phyloP scores from a whole-genome alignment of 352 stramenopile genomes.

The Pythium brachiatum region DNA sequence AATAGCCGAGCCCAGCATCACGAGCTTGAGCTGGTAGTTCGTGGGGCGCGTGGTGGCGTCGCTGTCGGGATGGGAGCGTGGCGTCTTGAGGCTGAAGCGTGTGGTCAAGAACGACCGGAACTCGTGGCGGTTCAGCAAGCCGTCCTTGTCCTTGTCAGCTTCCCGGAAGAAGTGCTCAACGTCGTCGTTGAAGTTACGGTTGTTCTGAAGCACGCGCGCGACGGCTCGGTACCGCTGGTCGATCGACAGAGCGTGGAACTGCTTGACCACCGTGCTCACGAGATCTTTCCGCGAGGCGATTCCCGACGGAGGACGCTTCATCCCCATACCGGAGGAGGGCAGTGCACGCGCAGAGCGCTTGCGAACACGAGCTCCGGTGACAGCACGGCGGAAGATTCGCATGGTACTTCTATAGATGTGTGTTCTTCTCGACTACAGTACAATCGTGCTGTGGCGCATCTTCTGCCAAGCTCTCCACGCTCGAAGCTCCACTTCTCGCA shows the following conservation, averaged over 20 bases:
- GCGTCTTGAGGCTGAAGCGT: slow-evolving; percentile 57
- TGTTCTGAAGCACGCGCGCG: slow-evolving; percentile 45
- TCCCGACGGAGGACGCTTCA: slow-evolving; percentile 12
- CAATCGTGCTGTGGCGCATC: not conserved
- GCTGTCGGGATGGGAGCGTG: slow-evolving; percentile 35
- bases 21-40: slow-evolving; percentile 64
- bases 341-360: slow-evolving; percentile 18
- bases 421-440: not conserved
- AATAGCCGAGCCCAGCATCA: slow-evolving; percentile 76
- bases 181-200: slow-evolving; percentile 44
- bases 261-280: slow-evolving; percentile 44
- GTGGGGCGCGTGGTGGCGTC: slow-evolving; percentile 42
- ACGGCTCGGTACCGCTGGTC: slow-evolving; percentile 53
- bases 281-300: slow-evolving; percentile 19
- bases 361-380: slow-evolving; percentile 19
- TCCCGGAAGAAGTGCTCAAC: slow-evolving; percentile 66
- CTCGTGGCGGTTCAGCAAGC: slow-evolving; percentile 60
- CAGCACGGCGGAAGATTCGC: slow-evolving; percentile 22
- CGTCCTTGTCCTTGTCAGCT: slow-evolving; percentile 69
- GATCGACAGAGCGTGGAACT: slow-evolving; percentile 61
- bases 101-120: slow-evolving; percentile 63
- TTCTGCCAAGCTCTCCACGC: not conserved
- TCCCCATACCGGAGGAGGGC: slow-evolving; percentile 13
- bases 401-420: slow-evolving; percentile 7
- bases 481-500: not conserved